A percentile compares a stretch with the other conserved stretches of the same genome.
phyloP scores from a whole-genome alignment of 2,329 filamentous ascomycete genomes.

The Xylariaceae sp. region DNA sequence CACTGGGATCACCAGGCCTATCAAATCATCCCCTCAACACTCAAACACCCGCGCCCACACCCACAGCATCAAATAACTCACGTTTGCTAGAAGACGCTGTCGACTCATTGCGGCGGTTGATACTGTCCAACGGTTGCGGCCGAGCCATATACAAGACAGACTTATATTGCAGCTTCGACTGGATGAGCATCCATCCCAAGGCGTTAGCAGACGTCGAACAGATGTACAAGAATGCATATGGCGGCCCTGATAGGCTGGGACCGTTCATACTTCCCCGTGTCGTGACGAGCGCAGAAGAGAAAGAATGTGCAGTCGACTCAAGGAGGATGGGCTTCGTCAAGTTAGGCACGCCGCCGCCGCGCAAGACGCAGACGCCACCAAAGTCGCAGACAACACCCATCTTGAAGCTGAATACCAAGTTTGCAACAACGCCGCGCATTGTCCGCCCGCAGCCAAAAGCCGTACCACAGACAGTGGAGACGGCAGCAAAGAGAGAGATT shows the following conservation, averaged over 20 bases:
- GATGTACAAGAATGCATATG: slow-evolving; percentile 56
- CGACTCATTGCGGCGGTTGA: slow-evolving; percentile 57
- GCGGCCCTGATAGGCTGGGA: slow-evolving; percentile 41
- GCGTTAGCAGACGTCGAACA: slow-evolving; percentile 52
- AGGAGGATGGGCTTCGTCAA: slow-evolving; percentile 11
- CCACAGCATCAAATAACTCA: slow-evolving; percentile 11
- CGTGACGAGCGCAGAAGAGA: not conserved
- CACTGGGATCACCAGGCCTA: slow-evolving; percentile 27
- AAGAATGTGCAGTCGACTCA: slow-evolving; percentile 23
- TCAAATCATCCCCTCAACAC: slow-evolving; percentile 17
- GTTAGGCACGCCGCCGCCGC: slow-evolving; percentile 12
- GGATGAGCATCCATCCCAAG: slow-evolving; percentile 47
- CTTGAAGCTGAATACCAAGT: slow-evolving; percentile 26
- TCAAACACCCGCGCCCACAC: slow-evolving; percentile 6
- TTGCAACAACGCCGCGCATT: slow-evolving; percentile 20
- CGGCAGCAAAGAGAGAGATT: not conserved
- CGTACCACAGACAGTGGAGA: slow-evolving; percentile 1
- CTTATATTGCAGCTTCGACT: slow-evolving; percentile 53
- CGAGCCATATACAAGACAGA: slow-evolving; percentile 47
- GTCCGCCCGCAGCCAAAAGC: slow-evolving; percentile 21
- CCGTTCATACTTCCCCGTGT: slow-evolving; percentile 38
- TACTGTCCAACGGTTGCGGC: slow-evolving; percentile 49
- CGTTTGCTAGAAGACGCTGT: slow-evolving; percentile 55
- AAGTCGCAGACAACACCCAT: slow-evolving; percentile 21
- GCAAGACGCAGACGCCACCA: slow-evolving; percentile 11